Percentiles rank a stretch among this genome's conserved stretches.
phyloP scores from a whole-genome alignment of 2,329 filamentous ascomycete species.

The Chalaropsis thielavioides region DNA sequence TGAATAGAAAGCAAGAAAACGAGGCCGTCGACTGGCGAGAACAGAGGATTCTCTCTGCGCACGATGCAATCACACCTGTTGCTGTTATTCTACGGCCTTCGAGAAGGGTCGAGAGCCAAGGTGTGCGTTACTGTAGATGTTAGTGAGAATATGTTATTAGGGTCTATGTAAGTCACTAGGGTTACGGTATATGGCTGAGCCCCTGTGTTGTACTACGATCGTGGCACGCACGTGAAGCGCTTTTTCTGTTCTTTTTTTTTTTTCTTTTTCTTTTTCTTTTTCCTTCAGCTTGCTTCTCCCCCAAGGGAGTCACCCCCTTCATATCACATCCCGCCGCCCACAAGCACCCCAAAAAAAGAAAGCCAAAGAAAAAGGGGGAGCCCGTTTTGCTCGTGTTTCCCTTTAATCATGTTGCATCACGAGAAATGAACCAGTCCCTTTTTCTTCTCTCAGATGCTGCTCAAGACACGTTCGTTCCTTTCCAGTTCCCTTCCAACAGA shows the following conservation, averaged over 20 bases:
- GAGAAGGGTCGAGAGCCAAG: background rate
- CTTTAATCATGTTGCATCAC: background rate
- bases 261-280: background rate
- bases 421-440: background rate
- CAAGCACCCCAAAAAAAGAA: background rate
- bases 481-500: background rate
- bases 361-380: background rate
- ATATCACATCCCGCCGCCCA: background rate
- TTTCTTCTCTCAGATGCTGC: background rate
- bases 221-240: background rate
- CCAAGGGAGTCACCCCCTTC: background rate
- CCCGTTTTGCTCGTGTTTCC: background rate
- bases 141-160: no score
- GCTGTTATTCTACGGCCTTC: background rate
- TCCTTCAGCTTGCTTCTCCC: background rate
- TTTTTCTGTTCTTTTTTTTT: background rate
- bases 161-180: background rate
- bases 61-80: background rate
- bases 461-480: background rate
- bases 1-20: background rate
- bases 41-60: background rate
- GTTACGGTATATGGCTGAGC: background rate
- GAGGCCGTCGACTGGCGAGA: background rate
- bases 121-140: no score
- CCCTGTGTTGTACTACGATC: background rate